A percentile compares a stretch with the other conserved stretches of the same genome.
phyloP scores from a whole-genome alignment of 495 filamentous ascomycete genomes.

The Friedmanniomyces simplex region DNA sequence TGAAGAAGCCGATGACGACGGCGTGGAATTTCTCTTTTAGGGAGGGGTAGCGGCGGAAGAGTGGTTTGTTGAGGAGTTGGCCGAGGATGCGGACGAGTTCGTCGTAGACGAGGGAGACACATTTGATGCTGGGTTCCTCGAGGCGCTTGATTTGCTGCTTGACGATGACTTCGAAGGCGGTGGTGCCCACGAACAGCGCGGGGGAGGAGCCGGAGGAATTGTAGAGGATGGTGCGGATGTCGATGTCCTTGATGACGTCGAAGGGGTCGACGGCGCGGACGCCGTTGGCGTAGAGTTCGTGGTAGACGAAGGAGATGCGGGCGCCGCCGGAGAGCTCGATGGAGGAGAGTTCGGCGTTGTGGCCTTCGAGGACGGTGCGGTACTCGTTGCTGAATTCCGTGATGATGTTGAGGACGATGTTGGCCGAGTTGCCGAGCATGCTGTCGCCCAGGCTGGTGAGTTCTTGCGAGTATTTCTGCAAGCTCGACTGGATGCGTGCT shows the following conservation, averaged over 20 bases:
- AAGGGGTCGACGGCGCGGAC: conserved; percentile 98
- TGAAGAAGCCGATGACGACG: conserved; percentile 94
- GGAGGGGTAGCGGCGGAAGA: conserved; percentile 83
- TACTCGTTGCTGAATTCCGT: conserved; percentile 98
- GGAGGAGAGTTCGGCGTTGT: conserved; percentile 90
- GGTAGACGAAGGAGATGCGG: conserved; percentile 98
- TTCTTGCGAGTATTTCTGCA: conserved; percentile 85
- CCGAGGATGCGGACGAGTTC: conserved; percentile 92
- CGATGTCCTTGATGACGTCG: conserved; percentile 92
- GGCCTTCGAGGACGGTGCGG: conserved; percentile 89
- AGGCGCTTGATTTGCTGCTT: conserved; percentile 97
- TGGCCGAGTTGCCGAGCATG: conserved; percentile 89
- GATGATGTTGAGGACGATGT: conserved; percentile 96
- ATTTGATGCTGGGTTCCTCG: conserved; percentile 94
- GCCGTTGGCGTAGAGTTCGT: conserved; percentile 96
- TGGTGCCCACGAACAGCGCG: conserved; percentile 93
- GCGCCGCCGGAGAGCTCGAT: conserved; percentile 92
- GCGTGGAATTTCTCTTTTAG: conserved; percentile 95
- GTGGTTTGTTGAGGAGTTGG: conserved; percentile 75
- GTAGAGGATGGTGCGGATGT: conserved; percentile 89
- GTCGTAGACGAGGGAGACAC: conserved; percentile 93
- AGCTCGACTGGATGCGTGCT: conserved; percentile 77
- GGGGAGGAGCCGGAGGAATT: conserved; percentile 98
- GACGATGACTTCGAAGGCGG: conserved; percentile 94
- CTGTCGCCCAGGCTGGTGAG: conserved; percentile 79